These are phyloP conservation scores for Lactuca sativa DNA, from an alignment of 129 eudicot species.

Conservation along the genomic window DNA sequence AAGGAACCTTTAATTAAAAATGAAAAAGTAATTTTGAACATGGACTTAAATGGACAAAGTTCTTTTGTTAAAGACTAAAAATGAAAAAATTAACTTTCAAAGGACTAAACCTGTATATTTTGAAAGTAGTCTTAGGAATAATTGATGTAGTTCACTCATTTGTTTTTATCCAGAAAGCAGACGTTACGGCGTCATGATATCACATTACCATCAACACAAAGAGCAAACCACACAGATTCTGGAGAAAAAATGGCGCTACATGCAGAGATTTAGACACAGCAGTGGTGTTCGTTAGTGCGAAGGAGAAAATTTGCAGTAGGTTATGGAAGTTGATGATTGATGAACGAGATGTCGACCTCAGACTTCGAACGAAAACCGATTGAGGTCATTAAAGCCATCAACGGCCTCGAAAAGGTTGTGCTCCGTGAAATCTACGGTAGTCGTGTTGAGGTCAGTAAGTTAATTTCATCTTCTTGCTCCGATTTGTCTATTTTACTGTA, in stretches of 20 bases:
- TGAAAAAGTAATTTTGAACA: neutral
- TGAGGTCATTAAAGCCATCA: slow-evolving; percentile 61
- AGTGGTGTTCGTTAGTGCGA: slow-evolving; percentile 1
- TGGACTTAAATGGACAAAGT: neutral
- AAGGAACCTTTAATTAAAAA: neutral
- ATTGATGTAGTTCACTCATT: slow-evolving; percentile 4
- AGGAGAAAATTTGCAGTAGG: slow-evolving; percentile 4
- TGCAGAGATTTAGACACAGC: slow-evolving; percentile 12
- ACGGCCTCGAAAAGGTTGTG: slow-evolving; percentile 81
- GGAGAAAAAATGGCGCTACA: slow-evolving; percentile 25
- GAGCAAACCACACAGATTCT: slow-evolving; percentile 33
- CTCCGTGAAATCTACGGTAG: slow-evolving; percentile 76
- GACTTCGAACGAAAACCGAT: slow-evolving; percentile 42
- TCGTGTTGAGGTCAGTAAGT: slow-evolving; percentile 69
- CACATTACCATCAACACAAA: slow-evolving; percentile 9
- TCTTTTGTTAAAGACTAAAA: neutral
- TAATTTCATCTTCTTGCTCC: slow-evolving; percentile 6
- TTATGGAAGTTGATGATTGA: slow-evolving; percentile 29
- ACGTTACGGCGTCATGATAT: slow-evolving; percentile 23
- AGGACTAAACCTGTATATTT: neutral
- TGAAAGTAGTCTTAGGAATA: neutral
- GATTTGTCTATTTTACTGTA: neutral
- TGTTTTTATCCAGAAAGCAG: slow-evolving; percentile 23
- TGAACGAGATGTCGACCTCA: slow-evolving; percentile 32
- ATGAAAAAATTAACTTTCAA: neutral